A percentile compares a stretch with the other conserved stretches of the same genome.
These are phyloP conservation scores for Mycena crocata DNA, from an alignment of 768 basidiomycete species.

Conservation along the genomic window DNA sequence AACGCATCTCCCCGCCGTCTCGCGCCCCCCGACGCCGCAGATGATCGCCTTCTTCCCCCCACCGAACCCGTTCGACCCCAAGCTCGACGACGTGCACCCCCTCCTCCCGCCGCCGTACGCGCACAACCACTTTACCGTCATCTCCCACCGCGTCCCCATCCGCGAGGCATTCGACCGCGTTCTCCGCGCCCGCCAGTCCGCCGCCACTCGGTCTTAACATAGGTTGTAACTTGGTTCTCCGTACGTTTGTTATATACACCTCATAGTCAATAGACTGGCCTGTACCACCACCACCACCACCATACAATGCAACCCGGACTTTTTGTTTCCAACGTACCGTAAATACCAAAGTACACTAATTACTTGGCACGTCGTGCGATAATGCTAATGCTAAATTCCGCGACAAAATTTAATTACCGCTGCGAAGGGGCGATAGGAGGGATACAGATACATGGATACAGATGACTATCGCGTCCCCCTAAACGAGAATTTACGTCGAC, in stretches of 20 bases:
- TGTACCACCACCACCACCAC: no score
- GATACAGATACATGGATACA: no score
- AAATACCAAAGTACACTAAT: not conserved
- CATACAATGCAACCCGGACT: no score
- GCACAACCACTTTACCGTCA: slow-evolving; percentile 75
- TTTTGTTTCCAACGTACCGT: not conserved
- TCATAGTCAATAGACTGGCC: no score
- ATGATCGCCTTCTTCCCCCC: slow-evolving; percentile 74
- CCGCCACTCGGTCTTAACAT: no score
- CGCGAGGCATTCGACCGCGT: slow-evolving; percentile 79
- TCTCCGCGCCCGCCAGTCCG: slow-evolving; percentile 61
- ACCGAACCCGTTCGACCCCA: slow-evolving; percentile 62
- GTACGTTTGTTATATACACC: no score
- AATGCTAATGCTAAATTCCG: slow-evolving; percentile 12
- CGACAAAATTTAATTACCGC: not conserved
- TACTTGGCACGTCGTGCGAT: slow-evolving; percentile 3
- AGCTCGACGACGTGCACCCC: slow-evolving; percentile 73
- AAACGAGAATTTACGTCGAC: not conserved
- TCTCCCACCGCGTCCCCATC: slow-evolving; percentile 73
- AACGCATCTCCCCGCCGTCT: slow-evolving; percentile 62
- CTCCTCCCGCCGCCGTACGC: slow-evolving; percentile 80
- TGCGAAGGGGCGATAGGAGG: no score
- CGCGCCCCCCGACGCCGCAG: slow-evolving; percentile 59
- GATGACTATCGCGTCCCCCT: not conserved
- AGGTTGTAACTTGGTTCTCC: no score